Percentiles rank a stretch among this genome's conserved stretches.
phyloP scores from a whole-genome alignment of 2,329 filamentous ascomycete species.

The Hymenoscyphus scutula region DNA sequence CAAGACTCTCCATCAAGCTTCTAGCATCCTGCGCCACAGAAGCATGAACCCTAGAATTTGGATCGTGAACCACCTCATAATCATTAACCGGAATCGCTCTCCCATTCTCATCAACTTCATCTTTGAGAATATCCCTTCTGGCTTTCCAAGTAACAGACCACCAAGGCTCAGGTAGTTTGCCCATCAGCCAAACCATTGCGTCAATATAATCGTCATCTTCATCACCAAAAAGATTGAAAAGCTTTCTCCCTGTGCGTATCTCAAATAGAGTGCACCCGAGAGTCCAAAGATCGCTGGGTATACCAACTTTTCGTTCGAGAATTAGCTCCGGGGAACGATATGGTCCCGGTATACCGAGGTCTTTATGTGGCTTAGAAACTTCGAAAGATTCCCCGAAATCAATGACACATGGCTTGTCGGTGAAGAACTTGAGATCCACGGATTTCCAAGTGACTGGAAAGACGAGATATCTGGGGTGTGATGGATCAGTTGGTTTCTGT shows the following conservation, averaged over 20 bases:
- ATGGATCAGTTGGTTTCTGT: too few species aligned
- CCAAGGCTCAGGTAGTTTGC: too few species aligned
- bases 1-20: background rate
- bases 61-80: background rate
- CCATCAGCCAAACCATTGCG: too few species aligned
- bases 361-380: conserved; percentile 16
- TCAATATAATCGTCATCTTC: too few species aligned
- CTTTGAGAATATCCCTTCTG: background rate
- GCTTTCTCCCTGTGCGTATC: too few species aligned
- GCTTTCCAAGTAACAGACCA: too few species aligned
- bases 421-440: conserved; percentile 9
- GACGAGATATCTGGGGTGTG: conserved; percentile 12
- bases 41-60: background rate
- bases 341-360: conserved; percentile 12
- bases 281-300: too few species aligned
- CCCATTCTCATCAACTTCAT: background rate
- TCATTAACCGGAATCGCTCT: background rate
- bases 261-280: too few species aligned
- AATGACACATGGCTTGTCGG: conserved; percentile 17
- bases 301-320: too few species aligned
- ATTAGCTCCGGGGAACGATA: too few species aligned
- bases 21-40: background rate
- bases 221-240: too few species aligned
- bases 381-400: conserved; percentile 25
- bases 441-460: conserved; percentile 15